Conservation (phyloP, 345 rosid genomes). For the Citrus cavaleriei region DNA sequence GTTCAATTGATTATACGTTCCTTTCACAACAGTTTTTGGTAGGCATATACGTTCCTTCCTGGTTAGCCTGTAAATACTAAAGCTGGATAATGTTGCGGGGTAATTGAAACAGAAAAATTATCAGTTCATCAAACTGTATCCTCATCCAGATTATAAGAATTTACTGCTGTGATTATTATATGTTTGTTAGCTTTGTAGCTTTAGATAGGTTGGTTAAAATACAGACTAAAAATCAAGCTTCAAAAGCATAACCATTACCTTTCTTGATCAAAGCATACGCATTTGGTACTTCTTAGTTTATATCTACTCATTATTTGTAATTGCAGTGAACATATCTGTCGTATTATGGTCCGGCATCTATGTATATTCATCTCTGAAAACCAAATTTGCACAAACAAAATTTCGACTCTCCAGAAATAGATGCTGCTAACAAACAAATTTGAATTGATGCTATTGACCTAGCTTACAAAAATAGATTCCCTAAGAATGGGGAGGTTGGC, state of each 20-base stretch:
- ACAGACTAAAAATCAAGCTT: neutral
- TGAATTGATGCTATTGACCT: slow-evolving; percentile 16
- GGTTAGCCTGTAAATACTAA: neutral
- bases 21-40: neutral
- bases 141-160: neutral
- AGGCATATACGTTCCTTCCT: no score
- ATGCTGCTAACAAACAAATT: neutral
- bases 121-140: neutral
- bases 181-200: neutral
- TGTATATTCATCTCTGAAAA: neutral
- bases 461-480: slow-evolving; percentile 16
- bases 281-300: no score
- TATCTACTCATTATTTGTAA: no score
- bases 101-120: neutral
- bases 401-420: slow-evolving; percentile 13
- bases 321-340: neutral
- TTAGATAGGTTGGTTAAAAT: neutral
- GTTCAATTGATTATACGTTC: neutral
- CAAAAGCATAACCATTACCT: neutral
- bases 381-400: slow-evolving; percentile 13
- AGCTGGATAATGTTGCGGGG: no score
- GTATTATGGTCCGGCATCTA: slow-evolving; percentile 1
- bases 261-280: no score
- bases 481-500: slow-evolving; percentile 62
- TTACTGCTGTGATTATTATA: no score